Evolutionary conservation across 352 stramenopile genomes (phyloP), one percentile per base, ranked within the genome.

Genomic region (Globisporangium parvum): DNA sequence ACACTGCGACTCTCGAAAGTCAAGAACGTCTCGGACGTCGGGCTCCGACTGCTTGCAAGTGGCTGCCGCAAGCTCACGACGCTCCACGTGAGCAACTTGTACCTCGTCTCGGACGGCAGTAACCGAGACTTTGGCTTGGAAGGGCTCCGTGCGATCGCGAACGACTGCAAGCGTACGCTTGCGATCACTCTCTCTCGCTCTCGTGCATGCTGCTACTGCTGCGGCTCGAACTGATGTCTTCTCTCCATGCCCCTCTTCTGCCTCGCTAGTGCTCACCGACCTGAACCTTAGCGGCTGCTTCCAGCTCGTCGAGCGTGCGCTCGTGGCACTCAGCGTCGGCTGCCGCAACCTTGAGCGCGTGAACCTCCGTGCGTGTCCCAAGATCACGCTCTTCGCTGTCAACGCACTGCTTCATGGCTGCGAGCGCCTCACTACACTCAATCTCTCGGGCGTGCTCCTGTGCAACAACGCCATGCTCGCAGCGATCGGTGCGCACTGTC

Each of bases 31-130:
- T 93, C 82, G 0, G 73, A 93, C 40, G 86, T 90, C 4, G 92
- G 92, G 0, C 75, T 98, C 14, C 78, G 89, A 6, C 76, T 89
- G 47, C 64, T 98, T 10, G 72, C 84, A 10, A 82, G 85, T 28
- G 83, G 88, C 6, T 98, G 93, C 49, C 68, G 73, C 1, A 71
- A 83, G 26, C 71, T 98, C 1, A 73, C 77, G 33, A 59, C 72
- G 20, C 72, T 98, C 8, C 75, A 90, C 56, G 68, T 83, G 51
- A 77, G 67, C 26, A 89, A 91, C 24, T 55, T 98, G 45, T 95
- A 92, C 51, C 78, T 97, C 54, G 75, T 98, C 0, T 97, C 88
- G 17, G 92, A 98, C 57, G 93, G 93, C n/a, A 87, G 82, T 54
- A 80, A 96, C 37, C 87, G 90, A 24, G 79, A 95, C 44, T 97